Base-by-base conservation (phyloP, 352 stramenopile genomes). In the Peronospora belbahrii region DNA sequence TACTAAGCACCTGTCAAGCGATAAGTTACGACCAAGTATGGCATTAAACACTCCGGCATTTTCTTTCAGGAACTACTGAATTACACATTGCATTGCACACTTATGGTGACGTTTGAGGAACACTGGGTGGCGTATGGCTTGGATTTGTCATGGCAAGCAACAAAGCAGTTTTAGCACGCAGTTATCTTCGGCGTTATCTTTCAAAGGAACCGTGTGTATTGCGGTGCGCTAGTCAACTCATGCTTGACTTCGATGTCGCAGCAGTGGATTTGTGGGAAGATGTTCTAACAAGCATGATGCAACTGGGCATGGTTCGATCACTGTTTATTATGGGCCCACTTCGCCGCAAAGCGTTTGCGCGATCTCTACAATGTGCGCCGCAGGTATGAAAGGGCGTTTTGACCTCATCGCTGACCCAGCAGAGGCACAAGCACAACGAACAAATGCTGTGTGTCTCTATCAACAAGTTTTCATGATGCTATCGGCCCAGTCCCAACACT, bases 191-290 rank as follows among this genome's bases (percentile, higher is more conserved):
- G 31, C 56, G 74, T 45, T 73, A 65, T 23, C 41, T 47, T 9
- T 11, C 17, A 0, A 32, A 49, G n/a, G 28, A 53, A 9, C 48
- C 56, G 1, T 79, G 65, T 62, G 49, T 78, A 2, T 15, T 85
- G 25, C 54, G 54, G 13, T 71, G 64, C 33, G 56, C 48, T 5
- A 74, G 61, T 20, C 48, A 48, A 30, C 23, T 82, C 18, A 68
- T 83, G 64, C 56, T 85, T 19, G 64, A 80, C 32, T 85, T 83
- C 50, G 51, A 37, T n/a, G 54, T 85, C 6, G 41, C 64, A 20
- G 45, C 66, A 2, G 9, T 35, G 2, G 59, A 70, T 42, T 44
- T 85, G 30, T 85, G 71, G 74, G 60, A 80, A n/a, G 42, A 32
- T 5, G 43, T 83, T 7, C 42, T 85, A 7, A 40, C 54, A 5